phyloP scores from a whole-genome alignment of 2,329 filamentous ascomycete species.

The Colletotrichum caudatum region DNA sequence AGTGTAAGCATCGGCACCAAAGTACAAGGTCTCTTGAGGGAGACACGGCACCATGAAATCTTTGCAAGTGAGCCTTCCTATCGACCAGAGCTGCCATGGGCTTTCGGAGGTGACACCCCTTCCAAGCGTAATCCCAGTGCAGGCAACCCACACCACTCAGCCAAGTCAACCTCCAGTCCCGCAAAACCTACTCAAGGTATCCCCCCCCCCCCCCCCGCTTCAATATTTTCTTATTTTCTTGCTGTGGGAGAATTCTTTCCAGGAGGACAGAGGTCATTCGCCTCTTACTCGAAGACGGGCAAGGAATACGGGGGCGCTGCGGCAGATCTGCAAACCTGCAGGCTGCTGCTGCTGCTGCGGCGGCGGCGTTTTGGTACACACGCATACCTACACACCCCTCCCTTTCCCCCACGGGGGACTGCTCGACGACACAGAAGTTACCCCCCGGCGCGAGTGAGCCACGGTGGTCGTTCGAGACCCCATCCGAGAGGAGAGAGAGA shows the following conservation, averaged over 20 bases:
- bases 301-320: background rate
- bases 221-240: background rate
- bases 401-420: background rate
- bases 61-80: too few relatives aligned
- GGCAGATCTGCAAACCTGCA: constrained; percentile 5
- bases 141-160: background rate
- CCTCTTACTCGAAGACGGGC: background rate
- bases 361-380: background rate
- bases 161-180: background rate
- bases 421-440: background rate
- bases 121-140: background rate
- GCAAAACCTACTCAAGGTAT: background rate
- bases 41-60: too few relatives aligned
- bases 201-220: background rate
- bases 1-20: too few relatives aligned
- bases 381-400: too few relatives aligned
- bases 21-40: too few relatives aligned
- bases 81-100: too few relatives aligned
- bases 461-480: background rate
- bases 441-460: background rate
- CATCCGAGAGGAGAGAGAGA: background rate
- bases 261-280: background rate
- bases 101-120: too few relatives aligned
- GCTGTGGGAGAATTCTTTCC: background rate
- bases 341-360: too few relatives aligned